Percentiles rank a stretch among this genome's conserved stretches.
These are phyloP conservation scores for Phaeoacremonium minimum DNA, from an alignment of 2,329 filamentous ascomycete genomes.

Conservation along the genomic window DNA sequence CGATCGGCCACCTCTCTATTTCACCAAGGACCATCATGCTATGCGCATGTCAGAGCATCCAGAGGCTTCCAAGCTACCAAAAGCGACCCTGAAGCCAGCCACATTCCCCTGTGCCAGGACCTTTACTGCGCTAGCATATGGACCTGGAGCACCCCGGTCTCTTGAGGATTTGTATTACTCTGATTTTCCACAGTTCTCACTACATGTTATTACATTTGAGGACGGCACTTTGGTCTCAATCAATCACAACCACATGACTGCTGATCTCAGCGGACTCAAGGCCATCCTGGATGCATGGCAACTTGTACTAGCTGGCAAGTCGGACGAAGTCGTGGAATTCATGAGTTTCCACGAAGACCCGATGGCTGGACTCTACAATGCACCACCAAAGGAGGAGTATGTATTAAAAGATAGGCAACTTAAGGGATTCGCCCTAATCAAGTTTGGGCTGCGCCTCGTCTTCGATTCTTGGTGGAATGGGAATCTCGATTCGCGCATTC, in stretches of 20 bases:
- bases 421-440: background rate
- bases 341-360: constrained; percentile 23
- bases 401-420: background rate
- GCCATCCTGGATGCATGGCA: constrained; percentile 34
- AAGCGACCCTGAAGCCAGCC: background rate
- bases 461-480: background rate
- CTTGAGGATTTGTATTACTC: constrained; percentile 29
- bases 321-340: constrained; percentile 24
- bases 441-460: background rate
- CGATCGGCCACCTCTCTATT: constrained; percentile 33
- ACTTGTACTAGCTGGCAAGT: constrained; percentile 28
- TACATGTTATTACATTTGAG: constrained; percentile 37
- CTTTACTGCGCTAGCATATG: constrained; percentile 2
- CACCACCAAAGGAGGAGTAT: background rate
- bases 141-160: background rate
- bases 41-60: constrained; percentile 1
- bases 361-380: constrained; percentile 17
- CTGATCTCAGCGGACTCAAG: constrained; percentile 33
- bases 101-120: background rate
- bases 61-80: background rate
- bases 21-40: constrained; percentile 25
- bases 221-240: constrained; percentile 37
- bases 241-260: constrained; percentile 34
- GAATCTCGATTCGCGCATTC: background rate
- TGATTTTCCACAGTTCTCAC: constrained; percentile 33